phyloP scores from a whole-genome alignment of 805 yeast genomes.

The Wickerhamomyces rabaulensis region DNA sequence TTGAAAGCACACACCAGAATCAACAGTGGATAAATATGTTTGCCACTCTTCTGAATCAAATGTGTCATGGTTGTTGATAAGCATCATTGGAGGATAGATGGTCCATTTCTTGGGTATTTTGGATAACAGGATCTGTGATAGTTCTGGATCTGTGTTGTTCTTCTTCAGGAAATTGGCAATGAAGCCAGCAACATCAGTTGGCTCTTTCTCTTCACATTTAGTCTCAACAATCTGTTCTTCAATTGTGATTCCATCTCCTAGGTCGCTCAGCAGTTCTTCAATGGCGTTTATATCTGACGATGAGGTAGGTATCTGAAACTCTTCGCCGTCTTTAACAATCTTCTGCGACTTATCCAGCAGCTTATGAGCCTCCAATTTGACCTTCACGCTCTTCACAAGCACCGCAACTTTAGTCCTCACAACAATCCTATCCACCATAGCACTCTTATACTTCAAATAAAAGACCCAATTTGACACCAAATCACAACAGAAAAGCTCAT shows the following conservation, averaged over 20 bases:
- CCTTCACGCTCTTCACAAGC: slow-evolving; percentile 9
- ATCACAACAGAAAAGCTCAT: too few species aligned
- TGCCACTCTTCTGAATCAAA: slow-evolving; percentile 38
- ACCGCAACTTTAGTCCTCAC: background rate
- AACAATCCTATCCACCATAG: background rate
- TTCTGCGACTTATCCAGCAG: slow-evolving; percentile 19
- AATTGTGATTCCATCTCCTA: background rate
- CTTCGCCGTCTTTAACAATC: slow-evolving; percentile 6
- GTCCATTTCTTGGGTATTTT: slow-evolving; percentile 51
- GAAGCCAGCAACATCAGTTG: background rate
- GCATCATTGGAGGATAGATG: slow-evolving; percentile 61
- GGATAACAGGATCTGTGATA: background rate
- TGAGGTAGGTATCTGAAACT: slow-evolving; percentile 19
- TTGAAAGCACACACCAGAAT: slow-evolving; percentile 13
- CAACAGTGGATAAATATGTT: slow-evolving; percentile 11
- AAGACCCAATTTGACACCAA: too few species aligned
- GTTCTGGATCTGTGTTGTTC: background rate
- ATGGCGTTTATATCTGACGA: background rate
- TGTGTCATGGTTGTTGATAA: slow-evolving; percentile 47
- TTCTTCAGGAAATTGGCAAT: background rate
- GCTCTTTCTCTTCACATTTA: background rate
- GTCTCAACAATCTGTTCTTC: background rate
- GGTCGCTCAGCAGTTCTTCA: background rate
- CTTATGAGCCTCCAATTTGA: slow-evolving; percentile 13
- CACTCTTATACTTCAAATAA: too few species aligned